These are phyloP conservation scores for Aspergillus leporis DNA, from an alignment of 495 filamentous ascomycete species.

Conservation along the genomic window DNA sequence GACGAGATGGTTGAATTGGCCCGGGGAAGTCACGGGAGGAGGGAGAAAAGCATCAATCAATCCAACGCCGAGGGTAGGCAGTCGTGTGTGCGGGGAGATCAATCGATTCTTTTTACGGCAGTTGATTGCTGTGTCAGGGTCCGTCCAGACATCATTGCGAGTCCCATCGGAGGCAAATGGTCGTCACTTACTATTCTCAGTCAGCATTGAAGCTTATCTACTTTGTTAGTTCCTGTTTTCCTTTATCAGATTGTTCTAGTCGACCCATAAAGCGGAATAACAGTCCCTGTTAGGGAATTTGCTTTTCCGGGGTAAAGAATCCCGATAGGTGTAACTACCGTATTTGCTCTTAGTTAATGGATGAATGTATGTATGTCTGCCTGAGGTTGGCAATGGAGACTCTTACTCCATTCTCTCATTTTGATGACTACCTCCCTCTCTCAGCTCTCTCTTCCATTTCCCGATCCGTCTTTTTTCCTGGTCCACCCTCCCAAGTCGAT, in stretches of 20 bases:
- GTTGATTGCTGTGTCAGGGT: too few relatives aligned
- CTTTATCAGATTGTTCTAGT: too few relatives aligned
- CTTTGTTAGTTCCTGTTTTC: not conserved
- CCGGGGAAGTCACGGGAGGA: not conserved
- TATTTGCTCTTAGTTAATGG: too few relatives aligned
- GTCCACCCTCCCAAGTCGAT: not conserved
- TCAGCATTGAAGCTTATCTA: not conserved
- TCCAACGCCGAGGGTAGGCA: not conserved
- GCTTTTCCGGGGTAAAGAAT: conserved; percentile 18
- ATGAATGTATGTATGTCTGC: not conserved
- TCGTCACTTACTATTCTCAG: not conserved
- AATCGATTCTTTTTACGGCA: not conserved
- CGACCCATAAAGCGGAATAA: not conserved
- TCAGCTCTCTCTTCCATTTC: not conserved
- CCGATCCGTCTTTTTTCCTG: not conserved
- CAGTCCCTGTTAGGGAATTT: conserved; percentile 2
- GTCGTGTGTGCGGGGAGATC: not conserved
- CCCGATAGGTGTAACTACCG: too few relatives aligned
- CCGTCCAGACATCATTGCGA: too few relatives aligned
- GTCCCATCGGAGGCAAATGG: too few relatives aligned
- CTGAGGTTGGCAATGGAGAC: not conserved
- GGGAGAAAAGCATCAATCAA: not conserved
- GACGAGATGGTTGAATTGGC: not conserved
- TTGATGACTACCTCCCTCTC: too few relatives aligned
- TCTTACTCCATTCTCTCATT: conserved; percentile 8